phyloP scores from a whole-genome alignment of 1,284 basidiomycete genomes.

The Cutaneotrichosporon cutaneum region DNA sequence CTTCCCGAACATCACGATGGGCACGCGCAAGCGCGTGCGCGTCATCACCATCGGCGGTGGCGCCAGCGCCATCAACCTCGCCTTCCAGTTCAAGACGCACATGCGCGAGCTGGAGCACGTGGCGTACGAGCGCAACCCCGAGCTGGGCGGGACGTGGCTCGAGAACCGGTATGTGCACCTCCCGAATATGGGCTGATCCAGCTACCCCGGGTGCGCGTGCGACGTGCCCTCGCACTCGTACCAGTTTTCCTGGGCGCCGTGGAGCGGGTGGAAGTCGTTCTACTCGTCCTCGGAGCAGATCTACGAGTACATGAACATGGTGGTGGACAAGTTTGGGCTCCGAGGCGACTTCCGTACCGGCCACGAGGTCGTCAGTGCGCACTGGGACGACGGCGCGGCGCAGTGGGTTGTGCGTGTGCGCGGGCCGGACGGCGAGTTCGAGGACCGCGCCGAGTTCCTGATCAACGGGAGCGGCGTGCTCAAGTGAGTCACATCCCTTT shows the following conservation, averaged over 20 bases:
- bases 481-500: not conserved
- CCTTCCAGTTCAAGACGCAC: constrained; percentile 15
- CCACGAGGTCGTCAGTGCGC: constrained; percentile 33
- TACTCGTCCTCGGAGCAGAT: constrained; percentile 38
- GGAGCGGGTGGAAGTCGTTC: constrained; percentile 30
- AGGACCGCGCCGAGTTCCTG: constrained; percentile 37
- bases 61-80: constrained; percentile 16
- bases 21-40: constrained; percentile 2
- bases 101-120: constrained; percentile 13
- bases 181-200: not conserved
- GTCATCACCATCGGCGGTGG: constrained; percentile 19
- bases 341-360: constrained; percentile 32
- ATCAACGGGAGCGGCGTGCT: constrained; percentile 37
- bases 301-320: constrained; percentile 32
- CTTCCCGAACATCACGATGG: constrained; percentile 12
- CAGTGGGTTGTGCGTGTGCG: constrained; percentile 36
- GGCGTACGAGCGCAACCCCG: constrained; percentile 15
- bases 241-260: constrained; percentile 31
- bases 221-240: constrained; percentile 40
- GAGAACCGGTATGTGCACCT: constrained; percentile 18
- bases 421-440: constrained; percentile 15
- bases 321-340: constrained; percentile 32
- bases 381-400: constrained; percentile 30
- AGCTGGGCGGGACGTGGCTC: constrained; percentile 24
- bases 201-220: constrained; percentile 36